These are phyloP conservation scores for Gaillardinia entomophila DNA, from an alignment of 805 yeast genomes.

Conservation along the genomic window DNA sequence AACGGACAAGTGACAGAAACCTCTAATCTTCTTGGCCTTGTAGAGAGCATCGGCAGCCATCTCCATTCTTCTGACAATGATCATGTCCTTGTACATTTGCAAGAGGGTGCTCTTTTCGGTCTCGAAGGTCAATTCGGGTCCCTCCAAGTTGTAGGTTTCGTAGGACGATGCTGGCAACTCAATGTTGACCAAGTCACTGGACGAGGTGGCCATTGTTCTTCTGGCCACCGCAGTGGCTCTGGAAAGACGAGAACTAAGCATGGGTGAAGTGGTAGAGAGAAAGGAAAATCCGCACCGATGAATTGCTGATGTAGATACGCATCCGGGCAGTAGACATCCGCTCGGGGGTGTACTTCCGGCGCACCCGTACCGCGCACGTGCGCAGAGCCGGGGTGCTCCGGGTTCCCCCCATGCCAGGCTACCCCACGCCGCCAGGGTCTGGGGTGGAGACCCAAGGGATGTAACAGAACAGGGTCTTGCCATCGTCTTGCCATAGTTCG, in stretches of 20 bases:
- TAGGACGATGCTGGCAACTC: conserved; percentile 76
- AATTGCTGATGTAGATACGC: conserved; percentile 2
- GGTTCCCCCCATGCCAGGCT: no score
- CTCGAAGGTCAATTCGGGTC: conserved; percentile 65
- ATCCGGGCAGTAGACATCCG: conserved; percentile 17
- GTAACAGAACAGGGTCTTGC: no score
- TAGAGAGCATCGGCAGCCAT: conserved; percentile 98
- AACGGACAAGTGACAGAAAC: conserved; percentile 96
- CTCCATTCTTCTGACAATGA: conserved; percentile 91
- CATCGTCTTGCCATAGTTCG: no score
- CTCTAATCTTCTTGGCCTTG: conserved; percentile 97
- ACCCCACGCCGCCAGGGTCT: no score
- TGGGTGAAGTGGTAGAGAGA: conserved; percentile 1
- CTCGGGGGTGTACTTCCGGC: conserved; percentile 16
- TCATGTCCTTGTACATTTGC: conserved; percentile 96
- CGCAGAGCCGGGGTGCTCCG: no score
- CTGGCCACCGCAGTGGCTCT: conserved; percentile 11
- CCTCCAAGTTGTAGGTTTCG: conserved; percentile 72
- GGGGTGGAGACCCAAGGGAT: no score
- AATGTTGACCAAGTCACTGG: conserved; percentile 39
- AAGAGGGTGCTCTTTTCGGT: conserved; percentile 76
- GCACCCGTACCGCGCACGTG: neutral
- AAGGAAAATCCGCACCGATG: neutral
- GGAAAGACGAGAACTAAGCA: conserved; percentile 11
- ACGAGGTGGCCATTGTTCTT: conserved; percentile 30